Base-by-base conservation (phyloP, 108 stramenopile species). In the Skeletonema potamos region DNA sequence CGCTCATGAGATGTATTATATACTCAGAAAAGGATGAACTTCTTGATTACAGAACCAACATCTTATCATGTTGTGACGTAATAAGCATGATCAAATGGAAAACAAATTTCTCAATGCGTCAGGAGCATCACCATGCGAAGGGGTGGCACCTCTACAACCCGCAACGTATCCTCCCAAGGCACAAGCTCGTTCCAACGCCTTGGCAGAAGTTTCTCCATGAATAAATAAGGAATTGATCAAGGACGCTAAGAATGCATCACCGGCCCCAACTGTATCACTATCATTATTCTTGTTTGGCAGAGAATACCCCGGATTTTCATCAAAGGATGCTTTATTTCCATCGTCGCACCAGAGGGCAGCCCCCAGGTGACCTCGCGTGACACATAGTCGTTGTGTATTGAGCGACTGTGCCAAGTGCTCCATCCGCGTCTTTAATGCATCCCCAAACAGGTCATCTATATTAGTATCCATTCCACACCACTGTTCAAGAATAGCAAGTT, bases 91-190 rank as follows among this genome's bases (percentile, higher is more conserved):
- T 41, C 39, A 41, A 34, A 18, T 11, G 12, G 71, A 72, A 54
- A 80, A 80, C 18, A 74, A 46, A 26, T 30, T 27, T 34, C 37
- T 74, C 79, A 80, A 33, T 27, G 64, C 55, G 11, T 73, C 54
- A 13, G 81, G 81, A 37, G 81, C 81, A 73, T 73, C 73, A 27
- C 30, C 60, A 61, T 83, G 82, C 5, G 61, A 48, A 6, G 82
- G 82, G 28, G 77, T 79, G 18, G 82, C 82, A 6, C 82, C 82
- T 22, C 68, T 58, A 48, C 66, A 62, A 2, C 72, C 59, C 15
- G 82, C 78, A 6, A 83, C 82, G 24, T 79, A 83, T 32, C 58
- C 68, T 36, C 79, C 82, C 15, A 83, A 62, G 8, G 68, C 73
- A 46, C 78, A 76, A 6, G 74, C 82, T 5, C 63, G 55, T 26